A percentile compares a stretch with the other conserved stretches of the same genome.
phyloP scores from a whole-genome alignment of 1,284 basidiomycete genomes.

The Ustanciosporium gigantosporum region DNA sequence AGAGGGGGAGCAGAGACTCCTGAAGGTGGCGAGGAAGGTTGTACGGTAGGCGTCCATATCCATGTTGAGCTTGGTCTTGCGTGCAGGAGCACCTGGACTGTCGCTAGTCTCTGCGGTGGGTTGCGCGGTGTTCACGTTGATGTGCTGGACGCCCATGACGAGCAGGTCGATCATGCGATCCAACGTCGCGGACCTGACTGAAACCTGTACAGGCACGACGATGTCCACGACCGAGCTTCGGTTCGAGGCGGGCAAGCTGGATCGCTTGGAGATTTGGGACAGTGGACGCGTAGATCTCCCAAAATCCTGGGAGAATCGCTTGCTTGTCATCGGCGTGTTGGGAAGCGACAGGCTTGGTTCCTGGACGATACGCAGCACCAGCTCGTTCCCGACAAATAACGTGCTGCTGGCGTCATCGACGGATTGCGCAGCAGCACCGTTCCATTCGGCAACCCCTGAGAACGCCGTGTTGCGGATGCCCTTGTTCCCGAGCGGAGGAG shows the following conservation, averaged over 20 bases:
- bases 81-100: constrained; percentile 8
- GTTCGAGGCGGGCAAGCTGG: constrained; percentile 51
- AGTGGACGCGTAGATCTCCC: constrained; percentile 38
- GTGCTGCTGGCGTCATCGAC: constrained; percentile 15
- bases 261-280: constrained; percentile 52
- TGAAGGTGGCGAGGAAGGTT: constrained; percentile 53
- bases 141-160: constrained; percentile 55
- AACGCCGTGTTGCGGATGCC: constrained; percentile 19
- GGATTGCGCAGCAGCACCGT: background rate
- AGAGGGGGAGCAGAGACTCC: constrained; percentile 41
- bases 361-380: constrained; percentile 33
- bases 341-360: constrained; percentile 38
- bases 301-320: constrained; percentile 54
- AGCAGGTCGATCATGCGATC: constrained; percentile 56
- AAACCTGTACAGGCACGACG: constrained; percentile 38
- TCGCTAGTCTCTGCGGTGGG: constrained; percentile 2
- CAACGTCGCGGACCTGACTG: constrained; percentile 47
- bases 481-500: constrained; percentile 9
- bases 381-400: constrained; percentile 43
- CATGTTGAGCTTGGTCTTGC: constrained; percentile 41
- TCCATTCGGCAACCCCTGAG: constrained; percentile 40
- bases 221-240: constrained; percentile 52
- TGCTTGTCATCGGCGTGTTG: constrained; percentile 42
- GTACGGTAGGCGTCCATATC: constrained; percentile 46
- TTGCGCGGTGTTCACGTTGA: constrained; percentile 23